A percentile compares a stretch with the other conserved stretches of the same genome.
Conservation (phyloP, 2,329 filamentous ascomycete genomes). For the Trichoderma sp. region DNA sequence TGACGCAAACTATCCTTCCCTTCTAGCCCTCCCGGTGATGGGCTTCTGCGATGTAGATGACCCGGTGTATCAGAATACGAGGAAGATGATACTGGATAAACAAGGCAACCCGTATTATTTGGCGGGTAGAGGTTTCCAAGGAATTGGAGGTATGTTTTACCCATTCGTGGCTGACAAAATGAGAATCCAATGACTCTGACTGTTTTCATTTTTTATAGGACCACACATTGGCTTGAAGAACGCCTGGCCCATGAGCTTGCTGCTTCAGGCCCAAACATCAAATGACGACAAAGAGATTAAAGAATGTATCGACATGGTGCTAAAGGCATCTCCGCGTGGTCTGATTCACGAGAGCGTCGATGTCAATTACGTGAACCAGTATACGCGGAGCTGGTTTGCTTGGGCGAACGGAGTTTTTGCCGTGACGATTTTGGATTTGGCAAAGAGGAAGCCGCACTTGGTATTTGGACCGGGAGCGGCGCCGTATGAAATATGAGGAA, state of each 20-base stretch:
- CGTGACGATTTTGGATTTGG: slow-evolving; percentile 85
- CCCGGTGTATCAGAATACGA: slow-evolving; percentile 79
- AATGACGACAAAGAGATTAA: slow-evolving; percentile 80
- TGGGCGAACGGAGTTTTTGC: slow-evolving; percentile 98
- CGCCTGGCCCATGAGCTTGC: slow-evolving; percentile 94
- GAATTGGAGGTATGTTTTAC: slow-evolving; percentile 75
- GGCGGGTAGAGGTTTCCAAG: slow-evolving; percentile 70
- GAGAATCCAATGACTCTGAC: neutral
- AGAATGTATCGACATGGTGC: slow-evolving; percentile 69
- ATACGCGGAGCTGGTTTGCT: slow-evolving; percentile 92
- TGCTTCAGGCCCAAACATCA: slow-evolving; percentile 88
- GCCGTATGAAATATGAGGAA: slow-evolving; percentile 54
- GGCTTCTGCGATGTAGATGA: slow-evolving; percentile 69
- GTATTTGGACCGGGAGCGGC: slow-evolving; percentile 68
- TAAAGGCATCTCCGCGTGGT: slow-evolving; percentile 71
- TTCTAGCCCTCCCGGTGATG: slow-evolving; percentile 74
- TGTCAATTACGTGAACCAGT: slow-evolving; percentile 63
- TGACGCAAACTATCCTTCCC: slow-evolving; percentile 81
- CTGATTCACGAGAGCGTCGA: slow-evolving; percentile 91
- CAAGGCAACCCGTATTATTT: slow-evolving; percentile 87
- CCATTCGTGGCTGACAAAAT: neutral
- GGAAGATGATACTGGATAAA: slow-evolving; percentile 71
- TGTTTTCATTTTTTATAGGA: slow-evolving; percentile 34
- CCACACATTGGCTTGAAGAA: slow-evolving; percentile 78
- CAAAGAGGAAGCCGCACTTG: slow-evolving; percentile 82